Conservation (phyloP, 805 yeast species). For the Pichia membranifaciens region DNA sequence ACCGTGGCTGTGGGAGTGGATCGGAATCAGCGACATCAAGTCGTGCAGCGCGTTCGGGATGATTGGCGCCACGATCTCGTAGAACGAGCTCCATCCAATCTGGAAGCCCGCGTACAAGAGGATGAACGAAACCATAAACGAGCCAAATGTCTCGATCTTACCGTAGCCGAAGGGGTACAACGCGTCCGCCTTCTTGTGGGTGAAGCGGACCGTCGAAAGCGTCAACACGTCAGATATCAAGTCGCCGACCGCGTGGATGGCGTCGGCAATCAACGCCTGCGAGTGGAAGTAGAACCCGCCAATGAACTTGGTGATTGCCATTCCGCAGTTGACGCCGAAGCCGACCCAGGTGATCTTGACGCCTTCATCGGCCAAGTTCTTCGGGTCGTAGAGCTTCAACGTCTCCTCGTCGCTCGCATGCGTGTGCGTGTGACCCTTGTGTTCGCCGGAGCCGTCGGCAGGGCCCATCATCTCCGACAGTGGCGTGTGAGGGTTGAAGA, state of each 20-base stretch:
- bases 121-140: constrained; percentile 79
- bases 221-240: constrained; percentile 86
- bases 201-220: constrained; percentile 77
- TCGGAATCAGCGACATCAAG: constrained; percentile 41
- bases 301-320: constrained; percentile 79
- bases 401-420: constrained; percentile 38
- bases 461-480: constrained; percentile 23
- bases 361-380: constrained; percentile 64
- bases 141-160: constrained; percentile 87
- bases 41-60: constrained; percentile 61
- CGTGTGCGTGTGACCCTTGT: constrained; percentile 31
- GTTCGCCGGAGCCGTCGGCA: constrained; percentile 15
- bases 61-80: constrained; percentile 59
- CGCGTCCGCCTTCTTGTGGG: constrained; percentile 51
- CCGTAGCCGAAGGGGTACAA: constrained; percentile 80
- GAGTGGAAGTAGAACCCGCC: constrained; percentile 95
- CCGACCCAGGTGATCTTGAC: constrained; percentile 94
- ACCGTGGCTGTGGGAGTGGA: constrained; percentile 49
- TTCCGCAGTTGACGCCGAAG: constrained; percentile 69
- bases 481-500: constrained; percentile 33
- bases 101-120: constrained; percentile 82
- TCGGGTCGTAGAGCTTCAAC: constrained; percentile 39
- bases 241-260: constrained; percentile 89
- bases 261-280: constrained; percentile 89
- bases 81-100: constrained; percentile 81